phyloP scores from a whole-genome alignment of 768 basidiomycete genomes.

The Mrakia frigida region DNA sequence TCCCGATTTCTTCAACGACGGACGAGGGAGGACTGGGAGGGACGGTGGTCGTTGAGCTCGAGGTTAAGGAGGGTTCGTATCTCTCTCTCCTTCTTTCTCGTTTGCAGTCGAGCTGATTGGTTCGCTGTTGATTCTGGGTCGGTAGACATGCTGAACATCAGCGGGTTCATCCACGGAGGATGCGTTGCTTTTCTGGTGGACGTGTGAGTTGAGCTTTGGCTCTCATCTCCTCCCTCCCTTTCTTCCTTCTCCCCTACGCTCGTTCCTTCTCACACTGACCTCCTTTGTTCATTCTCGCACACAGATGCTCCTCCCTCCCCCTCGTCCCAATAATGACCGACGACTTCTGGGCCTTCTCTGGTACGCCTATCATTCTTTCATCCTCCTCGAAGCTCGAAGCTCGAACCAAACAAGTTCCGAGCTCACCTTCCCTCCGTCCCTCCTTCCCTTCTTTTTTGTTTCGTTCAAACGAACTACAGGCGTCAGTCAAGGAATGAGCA shows the following conservation, averaged over 20 bases:
- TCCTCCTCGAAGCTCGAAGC: neutral
- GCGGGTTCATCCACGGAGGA: neutral
- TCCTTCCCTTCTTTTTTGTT: neutral
- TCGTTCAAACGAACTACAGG: too few species aligned
- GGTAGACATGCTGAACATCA: slow-evolving; percentile 10
- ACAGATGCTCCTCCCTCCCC: neutral
- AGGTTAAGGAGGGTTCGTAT: too few species aligned
- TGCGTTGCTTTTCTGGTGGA: neutral
- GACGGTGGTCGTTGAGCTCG: too few species aligned
- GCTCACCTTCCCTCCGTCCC: neutral
- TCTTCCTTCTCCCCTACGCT: neutral
- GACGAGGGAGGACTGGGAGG: too few species aligned
- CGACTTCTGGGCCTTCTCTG: neutral
- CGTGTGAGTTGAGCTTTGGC: neutral
- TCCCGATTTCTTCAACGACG: too few species aligned
- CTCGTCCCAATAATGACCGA: neutral
- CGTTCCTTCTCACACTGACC: neutral
- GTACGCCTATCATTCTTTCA: neutral
- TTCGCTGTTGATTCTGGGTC: too few species aligned
- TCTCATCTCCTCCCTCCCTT: neutral
- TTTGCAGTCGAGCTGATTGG: too few species aligned
- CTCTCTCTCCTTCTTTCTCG: too few species aligned
- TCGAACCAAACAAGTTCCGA: too few species aligned
- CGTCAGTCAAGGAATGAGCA: neutral
- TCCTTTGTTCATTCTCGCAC: too few species aligned